phyloP scores from a whole-genome alignment of 176 grass and related monocot genomes.

The Oryza rufipogon region DNA sequence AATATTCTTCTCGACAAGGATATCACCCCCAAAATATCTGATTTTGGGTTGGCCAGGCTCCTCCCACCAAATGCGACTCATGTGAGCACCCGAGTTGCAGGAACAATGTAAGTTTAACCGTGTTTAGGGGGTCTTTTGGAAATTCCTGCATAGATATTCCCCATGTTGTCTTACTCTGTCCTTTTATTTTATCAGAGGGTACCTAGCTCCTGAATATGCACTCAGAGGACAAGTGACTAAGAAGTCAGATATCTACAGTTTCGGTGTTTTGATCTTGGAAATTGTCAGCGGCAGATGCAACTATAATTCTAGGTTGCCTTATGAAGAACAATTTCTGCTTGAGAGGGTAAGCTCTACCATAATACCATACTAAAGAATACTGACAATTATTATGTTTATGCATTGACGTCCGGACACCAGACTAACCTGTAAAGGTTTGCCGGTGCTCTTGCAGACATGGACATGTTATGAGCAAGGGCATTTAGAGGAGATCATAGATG shows the following conservation, averaged over 20 bases:
- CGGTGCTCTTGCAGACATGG: conserved; percentile 65
- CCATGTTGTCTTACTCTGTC: not conserved
- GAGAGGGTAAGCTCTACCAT: conserved; percentile 65
- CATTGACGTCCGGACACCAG: not conserved
- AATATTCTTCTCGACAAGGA: conserved; percentile 90
- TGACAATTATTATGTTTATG: not conserved
- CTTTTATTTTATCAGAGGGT: conserved; percentile 50
- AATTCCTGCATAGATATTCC: not conserved
- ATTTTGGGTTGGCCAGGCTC: conserved; percentile 87
- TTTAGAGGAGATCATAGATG: conserved; percentile 66
- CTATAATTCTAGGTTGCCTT: conserved; percentile 72
- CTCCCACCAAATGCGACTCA: conserved; percentile 78
- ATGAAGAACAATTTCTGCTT: conserved; percentile 79
- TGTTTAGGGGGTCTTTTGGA: not conserved
- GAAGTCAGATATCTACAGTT: conserved; percentile 92
- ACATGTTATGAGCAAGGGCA: conserved; percentile 54
- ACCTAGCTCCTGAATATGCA: conserved; percentile 88
- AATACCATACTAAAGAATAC: conserved; percentile 5
- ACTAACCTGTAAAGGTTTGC: conserved; percentile 22
- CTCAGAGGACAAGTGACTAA: conserved; percentile 81
- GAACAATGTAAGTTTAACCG: conserved; percentile 70
- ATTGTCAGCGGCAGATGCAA: conserved; percentile 86
- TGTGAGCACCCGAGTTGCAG: conserved; percentile 82
- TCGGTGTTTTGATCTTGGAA: conserved; percentile 80
- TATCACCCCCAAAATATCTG: conserved; percentile 83